Evolutionary conservation across 1,139 yeast species (phyloP).

Genomic region (Diutina rugosa): DNA sequence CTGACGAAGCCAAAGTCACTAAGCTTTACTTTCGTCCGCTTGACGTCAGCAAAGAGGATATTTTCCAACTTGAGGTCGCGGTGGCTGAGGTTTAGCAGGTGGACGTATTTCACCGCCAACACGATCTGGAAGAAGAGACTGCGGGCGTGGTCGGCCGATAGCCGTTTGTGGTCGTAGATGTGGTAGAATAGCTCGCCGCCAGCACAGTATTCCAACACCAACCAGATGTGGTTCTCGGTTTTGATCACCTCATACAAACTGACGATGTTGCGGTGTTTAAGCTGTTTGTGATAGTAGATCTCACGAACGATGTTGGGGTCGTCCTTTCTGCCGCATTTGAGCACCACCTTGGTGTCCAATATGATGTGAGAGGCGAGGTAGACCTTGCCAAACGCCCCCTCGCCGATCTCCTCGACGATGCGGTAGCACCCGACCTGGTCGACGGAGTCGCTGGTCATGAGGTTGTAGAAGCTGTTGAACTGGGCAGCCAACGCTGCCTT

Average conservation of each 20-base stretch:
- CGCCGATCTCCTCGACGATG: slow-evolving; percentile 63
- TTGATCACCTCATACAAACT: slow-evolving; percentile 76
- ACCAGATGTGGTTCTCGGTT: slow-evolving; percentile 71
- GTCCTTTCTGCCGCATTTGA: slow-evolving; percentile 71
- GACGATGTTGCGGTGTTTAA: slow-evolving; percentile 76
- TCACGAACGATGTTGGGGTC: slow-evolving; percentile 91
- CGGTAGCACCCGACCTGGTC: slow-evolving; percentile 68
- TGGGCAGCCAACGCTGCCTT: slow-evolving; percentile 45
- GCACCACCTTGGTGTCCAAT: slow-evolving; percentile 64
- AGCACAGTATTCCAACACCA: slow-evolving; percentile 82
- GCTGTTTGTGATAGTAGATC: slow-evolving; percentile 76
- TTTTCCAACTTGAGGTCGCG: slow-evolving; percentile 86
- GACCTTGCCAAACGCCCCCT: slow-evolving; percentile 88
- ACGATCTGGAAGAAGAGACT: slow-evolving; percentile 60
- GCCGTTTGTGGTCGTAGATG: slow-evolving; percentile 42
- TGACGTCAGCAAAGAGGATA: slow-evolving; percentile 58
- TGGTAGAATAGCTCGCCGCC: slow-evolving; percentile 78
- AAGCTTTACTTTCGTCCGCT: slow-evolving; percentile 46
- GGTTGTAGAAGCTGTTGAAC: slow-evolving; percentile 47
- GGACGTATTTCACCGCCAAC: slow-evolving; percentile 78
- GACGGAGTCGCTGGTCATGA: slow-evolving; percentile 38
- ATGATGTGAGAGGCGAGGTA: slow-evolving; percentile 71
- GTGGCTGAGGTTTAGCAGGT: slow-evolving; percentile 72
- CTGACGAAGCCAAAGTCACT: slow-evolving; percentile 94
- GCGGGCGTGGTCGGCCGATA: slow-evolving; percentile 30